Conservation (phyloP, 2,329 filamentous ascomycete genomes). For the Ophiocordyceps sinensis region DNA sequence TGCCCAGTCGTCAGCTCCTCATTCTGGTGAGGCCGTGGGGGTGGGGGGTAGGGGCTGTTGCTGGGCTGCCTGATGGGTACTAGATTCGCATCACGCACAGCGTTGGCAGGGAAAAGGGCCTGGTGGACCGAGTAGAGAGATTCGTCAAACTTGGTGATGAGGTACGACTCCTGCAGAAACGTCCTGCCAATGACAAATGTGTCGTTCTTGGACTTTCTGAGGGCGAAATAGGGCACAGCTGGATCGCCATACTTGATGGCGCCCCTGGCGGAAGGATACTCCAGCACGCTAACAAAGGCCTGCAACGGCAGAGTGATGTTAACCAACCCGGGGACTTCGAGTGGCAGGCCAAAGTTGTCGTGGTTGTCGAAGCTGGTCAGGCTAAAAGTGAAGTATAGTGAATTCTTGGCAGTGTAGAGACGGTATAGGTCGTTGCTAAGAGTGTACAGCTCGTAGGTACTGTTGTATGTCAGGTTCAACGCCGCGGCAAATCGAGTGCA, state of each 20-base stretch:
- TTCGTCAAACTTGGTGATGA: conserved; percentile 41
- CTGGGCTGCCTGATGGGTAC: conserved; percentile 25
- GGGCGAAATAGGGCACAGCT: conserved; percentile 48
- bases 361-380: conserved; percentile 40
- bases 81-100: conserved; percentile 24
- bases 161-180: conserved; percentile 56
- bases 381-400: conserved; percentile 41
- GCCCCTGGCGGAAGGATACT: conserved; percentile 31
- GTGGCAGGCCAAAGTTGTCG: conserved; percentile 34
- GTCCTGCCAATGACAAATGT: conserved; percentile 48
- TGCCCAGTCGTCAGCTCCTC: conserved; percentile 23
- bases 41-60: conserved; percentile 32
- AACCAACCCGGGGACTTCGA: conserved; percentile 33
- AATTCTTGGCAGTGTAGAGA: conserved; percentile 25
- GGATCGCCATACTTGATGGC: conserved; percentile 28
- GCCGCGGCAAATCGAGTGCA: conserved; percentile 50
- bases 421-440: conserved; percentile 42
- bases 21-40: conserved; percentile 8
- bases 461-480: conserved; percentile 52
- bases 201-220: conserved; percentile 39
- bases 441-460: conserved; percentile 47
- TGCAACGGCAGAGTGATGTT: conserved; percentile 39
- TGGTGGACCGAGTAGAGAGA: conserved; percentile 39
- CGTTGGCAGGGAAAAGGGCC: conserved; percentile 33
- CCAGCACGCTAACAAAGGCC: conserved; percentile 34